phyloP scores from a whole-genome alignment of 2,329 filamentous ascomycete genomes.

The Claviceps capensis region DNA sequence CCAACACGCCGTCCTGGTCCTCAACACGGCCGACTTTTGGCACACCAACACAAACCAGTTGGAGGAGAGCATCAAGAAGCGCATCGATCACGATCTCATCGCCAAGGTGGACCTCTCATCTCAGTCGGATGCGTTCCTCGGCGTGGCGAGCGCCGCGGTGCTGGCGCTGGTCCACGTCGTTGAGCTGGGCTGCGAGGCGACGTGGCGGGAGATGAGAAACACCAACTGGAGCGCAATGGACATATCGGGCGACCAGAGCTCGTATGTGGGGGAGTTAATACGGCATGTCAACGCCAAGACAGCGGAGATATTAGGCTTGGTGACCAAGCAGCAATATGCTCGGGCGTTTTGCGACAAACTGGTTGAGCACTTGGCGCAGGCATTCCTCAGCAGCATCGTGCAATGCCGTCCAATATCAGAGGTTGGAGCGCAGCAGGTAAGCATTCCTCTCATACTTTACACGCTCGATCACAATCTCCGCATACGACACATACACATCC shows the following conservation, averaged over 20 bases:
- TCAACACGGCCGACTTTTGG: conserved; percentile 97
- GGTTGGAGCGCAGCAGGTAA: conserved; percentile 79
- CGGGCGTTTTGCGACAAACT: conserved; percentile 90
- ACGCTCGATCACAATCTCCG: too few species aligned
- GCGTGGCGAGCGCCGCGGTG: conserved; percentile 80
- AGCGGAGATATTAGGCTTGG: conserved; percentile 58
- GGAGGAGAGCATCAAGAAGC: conserved; percentile 85
- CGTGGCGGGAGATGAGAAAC: conserved; percentile 95
- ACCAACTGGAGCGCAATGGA: conserved; percentile 93
- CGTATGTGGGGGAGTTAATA: conserved; percentile 75
- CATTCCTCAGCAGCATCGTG: conserved; percentile 73
- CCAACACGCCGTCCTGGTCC: conserved; percentile 69
- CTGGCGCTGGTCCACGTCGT: conserved; percentile 73
- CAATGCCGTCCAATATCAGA: conserved; percentile 86
- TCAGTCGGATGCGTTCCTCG: conserved; percentile 90
- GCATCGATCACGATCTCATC: conserved; percentile 68
- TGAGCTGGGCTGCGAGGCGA: conserved; percentile 67
- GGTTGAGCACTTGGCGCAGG: conserved; percentile 71
- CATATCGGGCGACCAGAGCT: conserved; percentile 82
- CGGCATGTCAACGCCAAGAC: conserved; percentile 57
- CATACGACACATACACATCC: not conserved
- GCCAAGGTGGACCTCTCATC: conserved; percentile 75
- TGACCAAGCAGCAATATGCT: conserved; percentile 88
- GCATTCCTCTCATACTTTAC: conserved; percentile 4
- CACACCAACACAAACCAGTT: conserved; percentile 85